phyloP scores from a whole-genome alignment of 106 monocot species.

The Ottelia alismoides region DNA sequence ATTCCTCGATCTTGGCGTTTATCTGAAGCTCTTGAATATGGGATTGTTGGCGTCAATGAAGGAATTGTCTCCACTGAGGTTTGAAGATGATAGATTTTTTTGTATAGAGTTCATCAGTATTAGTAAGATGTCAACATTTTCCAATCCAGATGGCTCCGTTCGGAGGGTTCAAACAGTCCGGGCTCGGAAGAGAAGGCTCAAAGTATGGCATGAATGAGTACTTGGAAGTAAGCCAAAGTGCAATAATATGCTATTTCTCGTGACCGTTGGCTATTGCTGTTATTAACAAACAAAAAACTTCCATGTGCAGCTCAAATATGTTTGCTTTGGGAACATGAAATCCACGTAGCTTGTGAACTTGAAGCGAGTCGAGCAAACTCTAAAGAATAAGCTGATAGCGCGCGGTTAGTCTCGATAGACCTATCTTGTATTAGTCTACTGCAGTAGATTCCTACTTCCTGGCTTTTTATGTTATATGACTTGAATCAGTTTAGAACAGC shows the following conservation, averaged over 20 bases:
- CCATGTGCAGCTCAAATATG: constrained; percentile 67
- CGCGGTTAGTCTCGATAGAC: too few species aligned
- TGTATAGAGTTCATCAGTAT: background rate
- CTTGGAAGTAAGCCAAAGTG: constrained; percentile 47
- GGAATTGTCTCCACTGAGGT: constrained; percentile 92
- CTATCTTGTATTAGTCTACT: too few species aligned
- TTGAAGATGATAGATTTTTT: background rate
- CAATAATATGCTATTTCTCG: background rate
- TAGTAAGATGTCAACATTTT: background rate
- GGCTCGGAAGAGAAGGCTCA: constrained; percentile 96
- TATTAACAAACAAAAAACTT: too few species aligned
- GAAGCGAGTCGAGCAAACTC: too few species aligned
- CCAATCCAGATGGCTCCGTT: constrained; percentile 85
- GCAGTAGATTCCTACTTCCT: too few species aligned
- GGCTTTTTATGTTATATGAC: too few species aligned
- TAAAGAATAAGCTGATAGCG: too few species aligned
- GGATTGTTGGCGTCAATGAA: constrained; percentile 89
- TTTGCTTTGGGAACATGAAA: constrained; percentile 89
- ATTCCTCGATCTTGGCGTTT: constrained; percentile 90
- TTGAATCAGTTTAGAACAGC: too few species aligned
- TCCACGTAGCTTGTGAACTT: too few species aligned
- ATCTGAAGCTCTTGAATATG: constrained; percentile 95
- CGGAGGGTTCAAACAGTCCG: constrained; percentile 94
- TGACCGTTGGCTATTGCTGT: background rate
- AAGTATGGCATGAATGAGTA: constrained; percentile 97